Evolutionary conservation across 768 basidiomycete genomes (phyloP).

Genomic region (Paxillus involutus): DNA sequence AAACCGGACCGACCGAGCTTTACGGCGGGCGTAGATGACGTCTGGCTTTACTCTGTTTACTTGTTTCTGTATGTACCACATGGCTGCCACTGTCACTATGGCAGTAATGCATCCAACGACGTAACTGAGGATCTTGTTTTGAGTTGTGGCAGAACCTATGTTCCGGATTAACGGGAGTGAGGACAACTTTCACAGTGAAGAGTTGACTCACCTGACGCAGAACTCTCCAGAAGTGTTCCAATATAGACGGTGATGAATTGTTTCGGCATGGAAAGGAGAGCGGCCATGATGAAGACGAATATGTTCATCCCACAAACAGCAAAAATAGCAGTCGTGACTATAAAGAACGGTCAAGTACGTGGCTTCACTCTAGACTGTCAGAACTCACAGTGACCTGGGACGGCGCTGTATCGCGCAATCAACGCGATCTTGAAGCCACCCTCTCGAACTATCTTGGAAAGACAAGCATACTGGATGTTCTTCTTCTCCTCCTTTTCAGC

Average conservation of each 20-base stretch:
- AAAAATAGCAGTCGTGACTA: conserved; percentile 87
- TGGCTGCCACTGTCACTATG: conserved; percentile 70
- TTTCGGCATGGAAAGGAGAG: conserved; percentile 82
- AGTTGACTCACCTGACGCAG: conserved; percentile 32
- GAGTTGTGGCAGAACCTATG: conserved; percentile 27
- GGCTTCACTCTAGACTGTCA: background rate
- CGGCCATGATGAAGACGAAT: conserved; percentile 73
- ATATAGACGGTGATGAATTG: conserved; percentile 92
- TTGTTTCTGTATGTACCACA: conserved; percentile 79
- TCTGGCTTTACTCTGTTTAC: conserved; percentile 69
- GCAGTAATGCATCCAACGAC: conserved; percentile 66
- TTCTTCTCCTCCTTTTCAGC: conserved; percentile 72
- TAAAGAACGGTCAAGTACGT: conserved; percentile 1
- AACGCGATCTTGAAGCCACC: conserved; percentile 87
- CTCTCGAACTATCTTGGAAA: conserved; percentile 71
- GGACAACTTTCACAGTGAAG: background rate
- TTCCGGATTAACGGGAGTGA: conserved; percentile 4
- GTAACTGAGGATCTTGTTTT: conserved; percentile 67
- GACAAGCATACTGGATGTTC: conserved; percentile 58
- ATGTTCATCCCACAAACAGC: conserved; percentile 88
- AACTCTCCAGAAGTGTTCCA: conserved; percentile 68
- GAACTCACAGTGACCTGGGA: conserved; percentile 80
- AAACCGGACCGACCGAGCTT: conserved; percentile 52
- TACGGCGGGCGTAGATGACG: conserved; percentile 69
- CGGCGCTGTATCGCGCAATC: conserved; percentile 75